Conservation (phyloP, 495 filamentous ascomycete genomes). For the Xylaria palmicola region DNA sequence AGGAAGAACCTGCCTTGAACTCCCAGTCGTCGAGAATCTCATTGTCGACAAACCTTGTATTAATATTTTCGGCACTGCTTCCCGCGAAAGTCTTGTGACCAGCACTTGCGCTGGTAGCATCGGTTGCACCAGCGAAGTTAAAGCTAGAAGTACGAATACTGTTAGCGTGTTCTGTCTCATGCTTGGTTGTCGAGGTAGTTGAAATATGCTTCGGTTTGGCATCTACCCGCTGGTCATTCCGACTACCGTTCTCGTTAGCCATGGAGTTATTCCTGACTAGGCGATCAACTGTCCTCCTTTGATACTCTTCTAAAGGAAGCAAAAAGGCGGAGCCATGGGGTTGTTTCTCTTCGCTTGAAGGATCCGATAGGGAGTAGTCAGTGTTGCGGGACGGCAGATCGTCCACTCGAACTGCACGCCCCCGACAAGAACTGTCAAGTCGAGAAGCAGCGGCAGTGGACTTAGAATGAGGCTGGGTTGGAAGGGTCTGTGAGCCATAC, state of each 20-base stretch:
- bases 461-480: background rate
- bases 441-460: background rate
- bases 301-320: conserved; percentile 30
- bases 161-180: conserved; percentile 34
- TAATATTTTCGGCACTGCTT: conserved; percentile 72
- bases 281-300: conserved; percentile 27
- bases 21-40: conserved; percentile 36
- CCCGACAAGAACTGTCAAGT: background rate
- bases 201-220: background rate
- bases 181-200: background rate
- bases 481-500: conserved; percentile 32
- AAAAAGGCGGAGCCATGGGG: conserved; percentile 12
- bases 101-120: conserved; percentile 18
- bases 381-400: background rate
- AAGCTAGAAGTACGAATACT: conserved; percentile 44
- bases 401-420: background rate
- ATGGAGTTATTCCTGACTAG: conserved; percentile 20
- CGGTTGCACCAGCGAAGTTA: conserved; percentile 40
- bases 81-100: conserved; percentile 44
- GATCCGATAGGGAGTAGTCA: background rate
- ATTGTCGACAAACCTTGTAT: conserved; percentile 57
- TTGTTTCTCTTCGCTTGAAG: conserved; percentile 26
- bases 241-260: background rate
- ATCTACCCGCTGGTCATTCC: background rate
- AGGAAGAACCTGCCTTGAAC: conserved; percentile 44